Evolutionary conservation across 2,329 filamentous ascomycete species (phyloP), one percentile per base, ranked within the genome.

Genomic region (Colletotrichum sp.): DNA sequence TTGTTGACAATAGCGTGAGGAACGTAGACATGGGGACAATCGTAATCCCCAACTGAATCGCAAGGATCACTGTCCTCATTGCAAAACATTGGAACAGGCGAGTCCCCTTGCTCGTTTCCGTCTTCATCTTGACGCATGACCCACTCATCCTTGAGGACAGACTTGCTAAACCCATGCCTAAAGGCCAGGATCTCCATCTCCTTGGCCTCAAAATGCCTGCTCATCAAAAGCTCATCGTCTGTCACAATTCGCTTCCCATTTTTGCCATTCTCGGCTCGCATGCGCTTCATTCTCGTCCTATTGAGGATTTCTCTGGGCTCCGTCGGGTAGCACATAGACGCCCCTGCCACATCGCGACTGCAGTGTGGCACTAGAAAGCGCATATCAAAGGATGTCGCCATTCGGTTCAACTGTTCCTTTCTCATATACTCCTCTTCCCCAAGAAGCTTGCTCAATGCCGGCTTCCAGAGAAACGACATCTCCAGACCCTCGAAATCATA

Each of bases 351-450:
- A 18, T 13, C 12, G 26, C 12, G 26, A 60, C 57, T 32, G 5
- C 57, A 32, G 0, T 0, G 21, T 8, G 57, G 16, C 26, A 32
- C 57, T 49, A 13, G n/a, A 13, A 7, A 59, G 16, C 8, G 8
- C 39, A n/a, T 6, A 6, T 44, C 39, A 44, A 12, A 5, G 9
- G 39, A n/a, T n/a, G 39, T 10, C 18, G 39, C 5, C 5, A 44
- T 49, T 49, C 18, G n/a, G 8, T 52, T 13, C 10, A 52, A 21
- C n/a, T 13, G 44, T 13, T 52, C 44, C 18, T 52, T 21, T 12
- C n/a, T 62, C 28, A 62, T 62, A 30, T 77, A 68, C 70, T 78
- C 72, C 62, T 77, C 76, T 59, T 78, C 77, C 59, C 69, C 72
- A 44, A 77, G 76, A 32, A 77, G 67, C 30, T 69, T 68, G 49